phyloP scores from a whole-genome alignment of 1,139 yeast species.

The Suhomyces chickasaworum region DNA sequence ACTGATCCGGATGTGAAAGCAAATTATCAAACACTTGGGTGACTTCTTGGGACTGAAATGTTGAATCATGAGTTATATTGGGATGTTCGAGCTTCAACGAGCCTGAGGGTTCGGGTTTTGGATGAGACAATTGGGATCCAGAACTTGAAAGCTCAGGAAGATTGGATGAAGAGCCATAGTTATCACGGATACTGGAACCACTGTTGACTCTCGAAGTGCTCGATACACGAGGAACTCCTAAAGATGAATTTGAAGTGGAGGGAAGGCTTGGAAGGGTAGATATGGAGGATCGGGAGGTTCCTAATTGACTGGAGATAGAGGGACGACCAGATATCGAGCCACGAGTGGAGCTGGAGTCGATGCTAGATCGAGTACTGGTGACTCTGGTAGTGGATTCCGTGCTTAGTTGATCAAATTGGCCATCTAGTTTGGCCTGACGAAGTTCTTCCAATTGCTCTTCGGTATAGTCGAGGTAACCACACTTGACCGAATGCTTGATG shows the following conservation, averaged over 20 bases:
- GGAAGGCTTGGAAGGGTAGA: not conserved
- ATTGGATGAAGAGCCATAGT: not conserved
- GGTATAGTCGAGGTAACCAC: slow-evolving; percentile 43
- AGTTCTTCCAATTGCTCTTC: slow-evolving; percentile 38
- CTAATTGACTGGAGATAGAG: not conserved
- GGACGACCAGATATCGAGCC: not conserved
- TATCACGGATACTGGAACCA: not conserved
- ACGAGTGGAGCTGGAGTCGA: not conserved
- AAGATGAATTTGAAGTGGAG: not conserved
- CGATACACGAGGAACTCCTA: not conserved
- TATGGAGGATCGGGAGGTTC: not conserved
- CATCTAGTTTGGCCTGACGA: slow-evolving; percentile 22
- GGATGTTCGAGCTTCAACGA: not conserved
- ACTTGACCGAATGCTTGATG: slow-evolving; percentile 42
- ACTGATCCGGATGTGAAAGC: slow-evolving; percentile 21
- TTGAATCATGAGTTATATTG: not conserved
- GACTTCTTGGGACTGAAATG: slow-evolving; percentile 17
- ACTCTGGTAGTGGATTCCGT: slow-evolving; percentile 2
- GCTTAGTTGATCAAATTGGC: slow-evolving; percentile 16
- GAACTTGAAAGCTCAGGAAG: not conserved
- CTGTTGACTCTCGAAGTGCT: not conserved
- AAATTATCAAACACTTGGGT: slow-evolving; percentile 35
- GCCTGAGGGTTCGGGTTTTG: not conserved
- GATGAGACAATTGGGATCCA: not conserved
- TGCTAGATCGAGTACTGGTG: not conserved